Evolutionary conservation across 179 eudicot species (phyloP).

Genomic region (Beta lomatogona): DNA sequence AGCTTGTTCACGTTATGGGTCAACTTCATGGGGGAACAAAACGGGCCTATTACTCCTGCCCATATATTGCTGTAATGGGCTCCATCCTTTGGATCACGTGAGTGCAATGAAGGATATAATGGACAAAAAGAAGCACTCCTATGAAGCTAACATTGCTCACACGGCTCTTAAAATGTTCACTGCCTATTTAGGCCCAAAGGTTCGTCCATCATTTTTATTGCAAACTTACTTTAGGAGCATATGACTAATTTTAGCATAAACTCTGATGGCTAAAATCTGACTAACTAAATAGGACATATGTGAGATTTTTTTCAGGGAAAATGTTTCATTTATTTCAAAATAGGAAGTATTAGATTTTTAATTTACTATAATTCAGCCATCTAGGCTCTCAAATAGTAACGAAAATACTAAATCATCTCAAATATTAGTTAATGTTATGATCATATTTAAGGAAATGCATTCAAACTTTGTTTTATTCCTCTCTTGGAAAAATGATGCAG

Average conservation of each 20-base stretch:
- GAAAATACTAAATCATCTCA: no score
- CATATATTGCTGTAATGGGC: conserved; percentile 38
- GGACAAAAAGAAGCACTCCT: conserved; percentile 59
- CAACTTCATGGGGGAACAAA: conserved; percentile 51
- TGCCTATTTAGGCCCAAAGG: conserved; percentile 63
- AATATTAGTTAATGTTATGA: no score
- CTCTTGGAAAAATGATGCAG: conserved; percentile 25
- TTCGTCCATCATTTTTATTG: background rate
- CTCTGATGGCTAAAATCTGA: no score
- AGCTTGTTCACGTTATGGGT: conserved; percentile 26
- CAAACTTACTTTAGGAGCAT: no score
- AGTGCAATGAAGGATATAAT: conserved; percentile 54
- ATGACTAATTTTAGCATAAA: no score
- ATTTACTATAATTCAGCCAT: no score
- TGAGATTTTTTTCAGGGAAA: background rate
- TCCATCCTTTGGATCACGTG: conserved; percentile 51
- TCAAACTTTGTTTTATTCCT: no score
- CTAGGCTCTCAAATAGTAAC: no score
- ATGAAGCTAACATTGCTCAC: conserved; percentile 44
- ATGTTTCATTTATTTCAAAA: no score
- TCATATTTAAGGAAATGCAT: no score
- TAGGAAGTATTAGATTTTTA: no score
- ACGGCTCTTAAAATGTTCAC: conserved; percentile 30
- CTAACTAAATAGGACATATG: no score
- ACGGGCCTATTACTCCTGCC: conserved; percentile 57